Conservation (phyloP, 345 rosid genomes). For the Noccaea caerulescens region DNA sequence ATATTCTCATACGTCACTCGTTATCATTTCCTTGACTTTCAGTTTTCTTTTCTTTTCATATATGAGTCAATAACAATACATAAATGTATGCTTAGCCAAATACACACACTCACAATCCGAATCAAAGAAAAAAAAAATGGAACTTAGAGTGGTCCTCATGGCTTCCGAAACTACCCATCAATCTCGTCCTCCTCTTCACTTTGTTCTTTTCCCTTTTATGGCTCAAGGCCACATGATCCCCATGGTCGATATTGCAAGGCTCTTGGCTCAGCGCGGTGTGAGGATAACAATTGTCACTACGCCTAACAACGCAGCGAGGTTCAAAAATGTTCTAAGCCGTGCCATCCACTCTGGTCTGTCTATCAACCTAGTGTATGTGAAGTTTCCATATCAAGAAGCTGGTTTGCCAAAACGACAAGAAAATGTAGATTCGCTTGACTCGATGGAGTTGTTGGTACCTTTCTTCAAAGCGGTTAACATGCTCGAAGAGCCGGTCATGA, state of each 20-base stretch:
- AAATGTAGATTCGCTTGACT: constrained; percentile 29
- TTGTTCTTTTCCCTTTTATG: constrained; percentile 29
- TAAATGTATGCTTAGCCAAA: too few species aligned
- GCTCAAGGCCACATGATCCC: constrained; percentile 48
- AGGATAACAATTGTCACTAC: constrained; percentile 49
- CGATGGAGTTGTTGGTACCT: not conserved
- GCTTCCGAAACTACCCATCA: not conserved
- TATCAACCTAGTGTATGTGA: constrained; percentile 10
- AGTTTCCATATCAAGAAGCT: constrained; percentile 34
- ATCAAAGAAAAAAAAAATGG: too few species aligned
- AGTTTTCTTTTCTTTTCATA: not conserved
- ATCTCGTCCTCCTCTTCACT: constrained; percentile 21
- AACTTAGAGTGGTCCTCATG: constrained; percentile 3
- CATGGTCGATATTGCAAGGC: constrained; percentile 49
- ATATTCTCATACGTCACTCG: not conserved
- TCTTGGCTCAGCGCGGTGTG: constrained; percentile 45
- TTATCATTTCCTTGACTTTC: not conserved
- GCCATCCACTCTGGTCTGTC: constrained; percentile 30
- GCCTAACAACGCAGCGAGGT: constrained; percentile 38
- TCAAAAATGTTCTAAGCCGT: constrained; percentile 23
- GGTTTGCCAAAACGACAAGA: constrained; percentile 47
- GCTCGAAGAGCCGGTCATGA: too few species aligned
- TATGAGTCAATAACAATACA: too few species aligned
- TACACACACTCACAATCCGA: too few species aligned
- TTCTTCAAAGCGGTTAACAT: not conserved